Base-by-base conservation (phyloP, 768 basidiomycete species). In the Agaricus subrufescens region DNA sequence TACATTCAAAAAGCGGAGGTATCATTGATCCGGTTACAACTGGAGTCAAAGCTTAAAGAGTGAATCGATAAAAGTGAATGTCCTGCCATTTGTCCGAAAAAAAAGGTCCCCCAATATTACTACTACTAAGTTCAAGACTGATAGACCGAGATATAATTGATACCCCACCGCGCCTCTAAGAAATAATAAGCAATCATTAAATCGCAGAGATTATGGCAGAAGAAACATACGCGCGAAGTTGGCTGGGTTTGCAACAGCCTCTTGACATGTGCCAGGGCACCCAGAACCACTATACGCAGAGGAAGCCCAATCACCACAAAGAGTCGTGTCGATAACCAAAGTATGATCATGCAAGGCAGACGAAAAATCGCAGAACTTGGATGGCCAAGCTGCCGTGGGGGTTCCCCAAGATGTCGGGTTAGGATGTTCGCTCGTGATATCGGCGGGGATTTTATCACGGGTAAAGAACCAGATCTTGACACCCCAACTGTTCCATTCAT, bases 391-490 rank as follows among this genome's bases (percentile, higher is more conserved):
- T 1, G 82, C 84, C 47, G 66, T 73, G 39, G 85, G 84, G 3
- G 62, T 62, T 9, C 77, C 75, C 85, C 84, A 85, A 4, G 61
- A 67, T 12, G 65, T 58, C 5, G 84, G 83, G 45, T 76, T 67
- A 2, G 83, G 84, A 2, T 62, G 62, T 51, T 72, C 62, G 25
- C 63, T 63, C 4, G 67, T 71, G 64, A 85, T 80, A 63, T 85
- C 83, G 1, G 55, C 60, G 7, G 84, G 84, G 27, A 85, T 79
- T 9, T 71, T 63, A 25, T 62, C 58, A 26, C 84, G 75, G 4
- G 76, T 39, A 68, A 85, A 84, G 59, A 73, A 74, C 80, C 81
- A 85, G 23, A 83, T 69, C 49, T 69, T 76, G 66, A 85, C 80
- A 23, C 80, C 82, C 0, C 63, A 29, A 42, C 57, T 54, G 45